Base-by-base conservation (phyloP, 108 stramenopile species). In the Schizochytrium sp. region DNA sequence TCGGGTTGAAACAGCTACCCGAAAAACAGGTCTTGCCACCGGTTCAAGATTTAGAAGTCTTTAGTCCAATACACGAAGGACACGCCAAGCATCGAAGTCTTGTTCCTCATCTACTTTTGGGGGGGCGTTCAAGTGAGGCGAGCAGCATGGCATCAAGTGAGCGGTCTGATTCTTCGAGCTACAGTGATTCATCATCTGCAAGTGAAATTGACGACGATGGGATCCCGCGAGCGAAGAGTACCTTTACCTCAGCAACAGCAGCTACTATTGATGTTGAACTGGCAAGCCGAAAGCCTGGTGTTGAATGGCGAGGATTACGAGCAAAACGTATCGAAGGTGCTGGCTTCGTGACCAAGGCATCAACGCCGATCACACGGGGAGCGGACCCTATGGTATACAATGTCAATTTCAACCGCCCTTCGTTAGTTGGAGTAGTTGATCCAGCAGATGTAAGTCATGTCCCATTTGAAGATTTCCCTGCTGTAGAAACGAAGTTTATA, bases 371-470 rank as follows among this genome's bases (percentile, higher is more conserved):
- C 12, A 83, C 76, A 40, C 10, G n/a, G n/a, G n/a, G 53, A 5
- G 76, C 76, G 28, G 53, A 83, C 28, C 47, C 28, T 2, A 83
- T 55, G 47, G 53, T 83, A n/a, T 83, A 83, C 28, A 40, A 53
- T 42, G 10, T 5, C 0, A 83, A 83, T 40, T 55, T 55, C 76
- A 83, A 83, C 47, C 76, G 76, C 0, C 76, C 76, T 5, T 83
- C 76, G 5, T 40, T 83, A 12, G 76, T 83, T 17, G 76, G 76
- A 47, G 76, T 83, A 5, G 76, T 83, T 17, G 76, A 83, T 50
- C 76, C 76, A 10, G 76, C 76, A 0, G 76, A 83, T 28, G 76
- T 83, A 53, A 83, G 76, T 42, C 76, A 83, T 42, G 2, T 83
- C 28, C 76, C 76, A 10, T 83, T 83, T 28, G 76, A 83, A 40